Evolutionary conservation across 208 protist species (phyloP).

Genomic region (Giardia muris): DNA sequence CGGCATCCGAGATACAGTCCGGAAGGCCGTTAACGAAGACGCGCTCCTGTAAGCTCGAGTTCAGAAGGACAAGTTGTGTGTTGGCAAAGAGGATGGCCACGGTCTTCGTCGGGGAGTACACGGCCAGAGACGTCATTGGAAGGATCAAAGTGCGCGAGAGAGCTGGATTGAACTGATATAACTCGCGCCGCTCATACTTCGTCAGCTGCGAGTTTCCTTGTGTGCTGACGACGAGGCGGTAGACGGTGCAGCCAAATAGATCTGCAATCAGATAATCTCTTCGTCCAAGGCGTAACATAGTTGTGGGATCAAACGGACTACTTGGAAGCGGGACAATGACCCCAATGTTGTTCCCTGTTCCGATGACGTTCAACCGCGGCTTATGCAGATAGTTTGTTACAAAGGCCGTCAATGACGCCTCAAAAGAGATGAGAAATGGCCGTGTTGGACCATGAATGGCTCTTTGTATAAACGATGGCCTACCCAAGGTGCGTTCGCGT

Average conservation of each 20-base stretch:
- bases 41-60: neutral
- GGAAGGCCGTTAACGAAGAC: neutral
- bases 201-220: neutral
- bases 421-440: neutral
- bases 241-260: neutral
- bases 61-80: neutral
- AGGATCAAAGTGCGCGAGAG: neutral
- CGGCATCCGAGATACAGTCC: neutral
- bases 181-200: neutral
- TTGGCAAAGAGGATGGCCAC: neutral
- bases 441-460: neutral
- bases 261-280: neutral
- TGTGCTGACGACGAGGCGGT: neutral
- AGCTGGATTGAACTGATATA: neutral
- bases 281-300: neutral
- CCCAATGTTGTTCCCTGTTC: neutral
- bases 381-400: neutral
- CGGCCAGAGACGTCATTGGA: neutral
- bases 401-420: neutral
- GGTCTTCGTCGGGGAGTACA: neutral
- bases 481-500: no score
- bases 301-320: neutral
- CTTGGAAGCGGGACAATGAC: neutral
- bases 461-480: no score
- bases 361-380: neutral